phyloP scores from a whole-genome alignment of 495 filamentous ascomycete genomes.

The Penicillium angulare region DNA sequence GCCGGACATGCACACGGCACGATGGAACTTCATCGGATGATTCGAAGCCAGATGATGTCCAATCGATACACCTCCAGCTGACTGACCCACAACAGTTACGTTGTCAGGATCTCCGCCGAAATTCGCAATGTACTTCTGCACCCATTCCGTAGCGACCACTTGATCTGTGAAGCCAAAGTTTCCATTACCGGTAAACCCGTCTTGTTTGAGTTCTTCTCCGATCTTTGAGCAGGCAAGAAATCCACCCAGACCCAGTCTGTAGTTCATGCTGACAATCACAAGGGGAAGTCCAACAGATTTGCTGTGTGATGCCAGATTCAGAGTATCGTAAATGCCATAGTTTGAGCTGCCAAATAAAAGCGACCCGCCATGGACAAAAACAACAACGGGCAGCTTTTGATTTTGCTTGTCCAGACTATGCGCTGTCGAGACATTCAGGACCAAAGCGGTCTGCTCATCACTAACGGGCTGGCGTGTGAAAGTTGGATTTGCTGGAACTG shows the following conservation, averaged over 20 bases:
- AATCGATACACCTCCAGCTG: conserved; percentile 9
- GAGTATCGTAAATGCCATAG: conserved; percentile 13
- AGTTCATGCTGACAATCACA: conserved; percentile 10
- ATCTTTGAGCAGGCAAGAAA: conserved; percentile 10
- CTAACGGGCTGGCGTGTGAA: not conserved
- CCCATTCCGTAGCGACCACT: conserved; percentile 7
- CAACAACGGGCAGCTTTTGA: conserved; percentile 7
- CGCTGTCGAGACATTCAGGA: conserved; percentile 7
- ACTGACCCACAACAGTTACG: conserved; percentile 9
- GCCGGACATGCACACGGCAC: conserved; percentile 15
- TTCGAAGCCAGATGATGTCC: conserved; percentile 10
- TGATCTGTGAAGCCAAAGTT: conserved; percentile 17
- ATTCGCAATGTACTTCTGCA: conserved; percentile 8
- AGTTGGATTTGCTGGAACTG: conserved; percentile 8
- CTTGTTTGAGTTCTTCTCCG: conserved; percentile 4
- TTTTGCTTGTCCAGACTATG: not conserved
- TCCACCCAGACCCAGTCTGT: conserved; percentile 11
- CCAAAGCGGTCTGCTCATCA: conserved; percentile 9
- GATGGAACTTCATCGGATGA: conserved; percentile 12
- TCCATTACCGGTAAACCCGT: conserved; percentile 12
- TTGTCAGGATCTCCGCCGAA: conserved; percentile 10
- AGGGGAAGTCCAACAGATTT: conserved; percentile 1
- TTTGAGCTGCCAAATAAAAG: conserved; percentile 9
- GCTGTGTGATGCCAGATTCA: conserved; percentile 11
- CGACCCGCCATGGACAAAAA: conserved; percentile 12